These are phyloP conservation scores for Schizothecium vesticola DNA, from an alignment of 495 filamentous ascomycete genomes.

Conservation along the genomic window DNA sequence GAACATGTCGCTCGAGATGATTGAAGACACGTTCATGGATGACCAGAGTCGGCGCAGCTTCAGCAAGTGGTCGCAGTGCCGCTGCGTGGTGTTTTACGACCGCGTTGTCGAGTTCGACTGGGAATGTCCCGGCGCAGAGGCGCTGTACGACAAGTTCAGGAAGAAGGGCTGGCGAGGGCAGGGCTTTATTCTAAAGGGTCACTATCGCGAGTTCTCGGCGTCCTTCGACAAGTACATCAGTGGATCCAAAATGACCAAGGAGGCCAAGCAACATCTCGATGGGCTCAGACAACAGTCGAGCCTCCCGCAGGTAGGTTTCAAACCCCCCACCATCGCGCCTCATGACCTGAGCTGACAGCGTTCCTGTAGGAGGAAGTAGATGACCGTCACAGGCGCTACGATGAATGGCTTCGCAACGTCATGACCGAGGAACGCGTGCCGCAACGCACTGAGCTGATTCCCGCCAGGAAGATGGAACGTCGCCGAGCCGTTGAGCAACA, in stretches of 20 bases:
- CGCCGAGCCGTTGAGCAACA: constrained; percentile 31
- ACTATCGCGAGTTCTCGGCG: constrained; percentile 43
- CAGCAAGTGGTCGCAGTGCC: constrained; percentile 38
- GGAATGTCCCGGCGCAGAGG: constrained; percentile 42
- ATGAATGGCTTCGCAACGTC: constrained; percentile 34
- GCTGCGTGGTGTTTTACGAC: constrained; percentile 47
- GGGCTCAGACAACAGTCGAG: constrained; percentile 29
- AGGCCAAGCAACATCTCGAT: constrained; percentile 39
- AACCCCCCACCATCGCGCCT: not conserved
- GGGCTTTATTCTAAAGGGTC: constrained; percentile 45
- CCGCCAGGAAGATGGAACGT: constrained; percentile 35
- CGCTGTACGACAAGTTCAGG: constrained; percentile 35
- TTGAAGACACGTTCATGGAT: constrained; percentile 43
- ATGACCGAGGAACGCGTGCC: constrained; percentile 34
- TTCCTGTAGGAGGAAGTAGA: constrained; percentile 26
- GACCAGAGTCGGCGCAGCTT: constrained; percentile 40
- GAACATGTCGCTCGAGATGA: constrained; percentile 41
- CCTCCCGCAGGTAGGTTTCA: constrained; percentile 28
- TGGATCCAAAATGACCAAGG: constrained; percentile 34
- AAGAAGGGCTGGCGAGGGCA: constrained; percentile 40
- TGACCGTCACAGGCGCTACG: constrained; percentile 26
- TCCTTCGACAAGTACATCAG: constrained; percentile 44
- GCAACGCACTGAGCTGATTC: constrained; percentile 28
- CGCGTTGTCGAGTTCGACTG: constrained; percentile 39
- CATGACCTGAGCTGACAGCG: constrained; percentile 4